Percentiles rank a stretch among this genome's conserved stretches.
Conservation (phyloP, 331 rosid genomes). For the Rhamnella rubrinervis region DNA sequence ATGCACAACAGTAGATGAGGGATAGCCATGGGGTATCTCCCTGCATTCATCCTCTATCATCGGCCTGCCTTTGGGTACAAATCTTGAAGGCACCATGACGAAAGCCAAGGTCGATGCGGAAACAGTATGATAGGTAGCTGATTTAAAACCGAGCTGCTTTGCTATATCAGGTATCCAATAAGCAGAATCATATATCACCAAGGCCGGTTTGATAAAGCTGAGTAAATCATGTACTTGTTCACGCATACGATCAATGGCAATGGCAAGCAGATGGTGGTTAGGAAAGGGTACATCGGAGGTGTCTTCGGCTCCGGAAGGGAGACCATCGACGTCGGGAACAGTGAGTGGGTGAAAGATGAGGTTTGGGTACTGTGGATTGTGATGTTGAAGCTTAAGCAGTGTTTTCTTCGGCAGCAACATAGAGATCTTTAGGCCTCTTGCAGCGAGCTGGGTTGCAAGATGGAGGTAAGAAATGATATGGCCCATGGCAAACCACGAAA, state of each 20-base stretch:
- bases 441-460: constrained; percentile 41
- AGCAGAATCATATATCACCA: not conserved
- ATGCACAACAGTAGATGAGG: too few relatives aligned
- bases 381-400: constrained; percentile 14
- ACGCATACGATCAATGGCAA: not conserved
- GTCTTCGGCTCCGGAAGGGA: not conserved
- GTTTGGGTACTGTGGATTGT: constrained; percentile 14
- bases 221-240: not conserved
- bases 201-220: not conserved
- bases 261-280: not conserved
- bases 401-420: constrained; percentile 35
- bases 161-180: not conserved
- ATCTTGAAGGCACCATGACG: not conserved
- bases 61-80: not conserved
- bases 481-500: not conserved
- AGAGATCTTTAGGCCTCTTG: constrained; percentile 33
- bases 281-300: not conserved
- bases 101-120: not conserved
- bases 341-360: not conserved
- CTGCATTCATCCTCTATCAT: too few relatives aligned
- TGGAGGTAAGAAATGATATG: constrained; percentile 50
- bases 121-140: not conserved
- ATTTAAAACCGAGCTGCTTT: not conserved
- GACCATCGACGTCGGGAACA: not conserved
- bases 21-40: too few relatives aligned